Conservation (phyloP, 495 filamentous ascomycete genomes). For the Talaromyces thailandensis region DNA sequence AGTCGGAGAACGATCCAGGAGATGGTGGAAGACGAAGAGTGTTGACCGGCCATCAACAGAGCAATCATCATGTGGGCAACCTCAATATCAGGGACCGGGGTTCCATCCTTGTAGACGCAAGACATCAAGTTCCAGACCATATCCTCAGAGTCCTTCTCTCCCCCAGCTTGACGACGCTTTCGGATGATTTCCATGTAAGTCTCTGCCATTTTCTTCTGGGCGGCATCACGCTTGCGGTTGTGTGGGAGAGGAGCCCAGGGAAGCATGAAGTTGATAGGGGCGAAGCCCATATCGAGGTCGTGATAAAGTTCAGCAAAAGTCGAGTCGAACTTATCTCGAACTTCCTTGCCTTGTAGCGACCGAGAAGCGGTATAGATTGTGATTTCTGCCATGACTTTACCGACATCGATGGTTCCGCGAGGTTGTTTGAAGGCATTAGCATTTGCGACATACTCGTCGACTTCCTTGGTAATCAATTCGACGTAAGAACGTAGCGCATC, state of each 20-base stretch:
- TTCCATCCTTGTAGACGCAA: conserved; percentile 67
- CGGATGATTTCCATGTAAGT: conserved; percentile 73
- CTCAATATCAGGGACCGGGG: conserved; percentile 63
- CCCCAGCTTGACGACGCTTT: conserved; percentile 42
- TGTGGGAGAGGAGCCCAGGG: conserved; percentile 81
- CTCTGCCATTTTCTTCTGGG: conserved; percentile 64
- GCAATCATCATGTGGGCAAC: conserved; percentile 91
- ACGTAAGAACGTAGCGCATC: conserved; percentile 71
- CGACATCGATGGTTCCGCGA: conserved; percentile 55
- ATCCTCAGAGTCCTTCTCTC: conserved; percentile 46
- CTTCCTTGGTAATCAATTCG: conserved; percentile 68
- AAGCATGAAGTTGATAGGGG: conserved; percentile 75
- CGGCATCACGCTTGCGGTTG: conserved; percentile 69
- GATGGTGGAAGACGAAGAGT: conserved; percentile 74
- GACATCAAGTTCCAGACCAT: conserved; percentile 83
- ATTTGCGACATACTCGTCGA: conserved; percentile 57
- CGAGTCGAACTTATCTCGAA: conserved; percentile 65
- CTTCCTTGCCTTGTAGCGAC: conserved; percentile 70
- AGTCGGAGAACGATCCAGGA: conserved; percentile 77
- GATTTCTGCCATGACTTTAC: conserved; percentile 67
- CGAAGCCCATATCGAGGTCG: conserved; percentile 79
- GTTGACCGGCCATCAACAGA: conserved; percentile 81
- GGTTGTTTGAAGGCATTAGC: conserved; percentile 57
- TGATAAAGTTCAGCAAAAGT: conserved; percentile 69
- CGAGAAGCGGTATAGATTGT: conserved; percentile 80